Conservation (phyloP, 2,329 filamentous ascomycete genomes). For the Aphanocladium album region DNA sequence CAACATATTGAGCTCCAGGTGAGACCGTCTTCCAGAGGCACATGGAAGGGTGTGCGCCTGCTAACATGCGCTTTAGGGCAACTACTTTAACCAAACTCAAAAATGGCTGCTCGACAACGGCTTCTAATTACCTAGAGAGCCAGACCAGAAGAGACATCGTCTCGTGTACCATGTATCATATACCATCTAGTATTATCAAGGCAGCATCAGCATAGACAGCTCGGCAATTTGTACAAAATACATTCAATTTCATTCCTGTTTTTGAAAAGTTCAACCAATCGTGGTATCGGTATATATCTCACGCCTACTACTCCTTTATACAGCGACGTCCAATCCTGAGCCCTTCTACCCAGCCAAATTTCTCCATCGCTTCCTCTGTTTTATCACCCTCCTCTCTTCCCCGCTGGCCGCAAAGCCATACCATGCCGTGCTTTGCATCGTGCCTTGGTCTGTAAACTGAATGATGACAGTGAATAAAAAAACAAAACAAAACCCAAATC, state of each 20-base stretch:
- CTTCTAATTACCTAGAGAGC: constrained; percentile 26
- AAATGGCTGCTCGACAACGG: constrained; percentile 31
- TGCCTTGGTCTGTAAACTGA: not conserved
- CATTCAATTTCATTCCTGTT: not conserved
- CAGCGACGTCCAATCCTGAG: constrained; percentile 14
- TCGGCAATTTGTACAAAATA: constrained; percentile 13
- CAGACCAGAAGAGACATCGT: not conserved
- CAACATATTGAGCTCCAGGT: constrained; percentile 73
- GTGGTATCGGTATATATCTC: constrained; percentile 23
- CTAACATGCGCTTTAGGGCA: constrained; percentile 25
- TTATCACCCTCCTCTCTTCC: constrained; percentile 10
- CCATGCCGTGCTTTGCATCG: not conserved
- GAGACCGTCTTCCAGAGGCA: constrained; percentile 18
- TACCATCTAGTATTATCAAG: not conserved
- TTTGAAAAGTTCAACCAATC: not conserved
- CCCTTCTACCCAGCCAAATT: not conserved
- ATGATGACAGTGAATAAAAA: constrained; percentile 1
- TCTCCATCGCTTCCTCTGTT: constrained; percentile 14
- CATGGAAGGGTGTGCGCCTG: no score
- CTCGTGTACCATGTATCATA: constrained; percentile 7
- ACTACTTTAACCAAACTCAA: constrained; percentile 25
- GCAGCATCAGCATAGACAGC: constrained; percentile 7
- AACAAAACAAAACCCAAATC: not conserved
- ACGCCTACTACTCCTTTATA: constrained; percentile 21
- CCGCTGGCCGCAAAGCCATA: not conserved